Evolutionary conservation across 2,329 filamentous ascomycete genomes (phyloP).

Genomic region (Didymella keratinophila): DNA sequence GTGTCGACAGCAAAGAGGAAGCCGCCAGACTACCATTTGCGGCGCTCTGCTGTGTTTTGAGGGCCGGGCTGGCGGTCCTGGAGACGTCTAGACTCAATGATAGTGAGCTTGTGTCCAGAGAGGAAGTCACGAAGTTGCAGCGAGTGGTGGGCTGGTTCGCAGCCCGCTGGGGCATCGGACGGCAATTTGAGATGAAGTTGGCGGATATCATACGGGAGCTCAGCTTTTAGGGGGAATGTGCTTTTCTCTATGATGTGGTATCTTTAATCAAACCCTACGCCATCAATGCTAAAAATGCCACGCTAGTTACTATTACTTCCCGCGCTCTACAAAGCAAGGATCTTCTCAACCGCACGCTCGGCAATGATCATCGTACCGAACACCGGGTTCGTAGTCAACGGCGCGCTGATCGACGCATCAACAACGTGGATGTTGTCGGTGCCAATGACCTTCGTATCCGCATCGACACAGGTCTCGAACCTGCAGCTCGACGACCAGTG

Average conservation of each 20-base stretch:
- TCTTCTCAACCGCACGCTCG: slow-evolving; percentile 61
- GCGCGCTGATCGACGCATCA: slow-evolving; percentile 60
- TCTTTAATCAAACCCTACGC: not conserved
- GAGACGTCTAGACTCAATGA: not conserved
- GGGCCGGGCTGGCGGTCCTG: not conserved
- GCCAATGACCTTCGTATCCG: slow-evolving; percentile 57
- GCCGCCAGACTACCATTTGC: not conserved
- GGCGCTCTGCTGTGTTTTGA: not conserved
- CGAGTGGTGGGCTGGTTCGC: not conserved
- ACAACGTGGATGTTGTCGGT: slow-evolving; percentile 62
- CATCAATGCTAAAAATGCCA: slow-evolving; percentile 2
- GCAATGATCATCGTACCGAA: slow-evolving; percentile 64
- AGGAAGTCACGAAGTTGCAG: not conserved
- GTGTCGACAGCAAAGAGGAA: not conserved
- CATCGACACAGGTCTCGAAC: slow-evolving; percentile 60
- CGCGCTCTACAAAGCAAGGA: slow-evolving; percentile 44
- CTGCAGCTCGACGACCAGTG: slow-evolving; percentile 64
- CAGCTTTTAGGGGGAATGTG: too few relatives aligned
- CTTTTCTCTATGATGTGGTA: slow-evolving; percentile 1
- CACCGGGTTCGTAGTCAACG: slow-evolving; percentile 63
- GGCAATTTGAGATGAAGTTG: not conserved
- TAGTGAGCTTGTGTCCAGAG: not conserved
- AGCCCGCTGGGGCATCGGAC: not conserved
- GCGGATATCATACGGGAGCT: not conserved
- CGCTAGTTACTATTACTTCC: not conserved